Evolutionary conservation across 2,329 filamentous ascomycete species (phyloP).

Genomic region (Ophiostoma himal-ulmi): DNA sequence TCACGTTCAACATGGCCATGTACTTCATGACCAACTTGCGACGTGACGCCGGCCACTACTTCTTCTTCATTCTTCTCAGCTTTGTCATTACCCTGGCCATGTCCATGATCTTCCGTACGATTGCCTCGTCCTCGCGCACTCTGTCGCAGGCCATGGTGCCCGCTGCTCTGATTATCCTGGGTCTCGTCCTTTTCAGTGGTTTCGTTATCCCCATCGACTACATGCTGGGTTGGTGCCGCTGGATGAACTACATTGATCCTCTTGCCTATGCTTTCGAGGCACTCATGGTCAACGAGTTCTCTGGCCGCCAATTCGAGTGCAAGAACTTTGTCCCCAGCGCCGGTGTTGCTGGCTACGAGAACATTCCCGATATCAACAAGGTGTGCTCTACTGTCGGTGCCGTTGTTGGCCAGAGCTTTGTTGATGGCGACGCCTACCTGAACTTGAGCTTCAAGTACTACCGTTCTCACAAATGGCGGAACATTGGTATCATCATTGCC

Average conservation of each 20-base stretch:
- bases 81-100: conserved; percentile 69
- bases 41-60: conserved; percentile 69
- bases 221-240: conserved; percentile 75
- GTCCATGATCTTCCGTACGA: conserved; percentile 81
- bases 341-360: conserved; percentile 35
- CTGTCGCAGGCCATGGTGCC: conserved; percentile 59
- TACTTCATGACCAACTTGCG: conserved; percentile 86
- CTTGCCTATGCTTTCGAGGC: conserved; percentile 75
- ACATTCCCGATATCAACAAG: conserved; percentile 37
- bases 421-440: conserved; percentile 56
- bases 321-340: conserved; percentile 41
- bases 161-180: conserved; percentile 56
- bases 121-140: conserved; percentile 69
- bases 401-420: conserved; percentile 43
- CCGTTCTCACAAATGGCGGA: conserved; percentile 59
- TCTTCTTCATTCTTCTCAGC: conserved; percentile 75
- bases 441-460: conserved; percentile 50
- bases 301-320: conserved; percentile 54
- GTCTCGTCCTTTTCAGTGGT: conserved; percentile 64
- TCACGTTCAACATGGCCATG: conserved; percentile 71
- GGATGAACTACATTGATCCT: conserved; percentile 77
- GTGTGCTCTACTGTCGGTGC: conserved; percentile 58
- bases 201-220: conserved; percentile 59
- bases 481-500: conserved; percentile 62
- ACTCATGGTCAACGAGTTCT: conserved; percentile 79